Percentiles rank a stretch among this genome's conserved stretches.
Conservation (phyloP, 352 stramenopile genomes). For the Phytophthora cactorum region DNA sequence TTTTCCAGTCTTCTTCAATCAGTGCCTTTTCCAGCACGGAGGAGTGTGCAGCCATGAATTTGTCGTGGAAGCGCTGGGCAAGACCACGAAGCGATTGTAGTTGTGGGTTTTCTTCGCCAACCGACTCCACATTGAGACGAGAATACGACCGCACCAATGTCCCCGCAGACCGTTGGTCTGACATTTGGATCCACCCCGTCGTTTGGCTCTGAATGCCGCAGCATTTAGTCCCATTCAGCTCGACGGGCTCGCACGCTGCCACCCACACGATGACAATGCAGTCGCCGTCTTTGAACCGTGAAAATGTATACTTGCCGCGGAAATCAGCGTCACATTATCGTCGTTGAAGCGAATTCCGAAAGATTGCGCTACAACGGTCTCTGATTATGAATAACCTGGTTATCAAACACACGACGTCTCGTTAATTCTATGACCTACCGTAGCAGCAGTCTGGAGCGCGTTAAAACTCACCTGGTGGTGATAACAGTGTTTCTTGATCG, state of each 20-base stretch:
- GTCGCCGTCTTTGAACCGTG: conserved; percentile 38
- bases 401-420: too few relatives aligned
- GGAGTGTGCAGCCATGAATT: neutral
- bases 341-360: conserved; percentile 7
- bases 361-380: neutral
- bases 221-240: conserved; percentile 32
- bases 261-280: conserved; percentile 48
- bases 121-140: conserved; percentile 34
- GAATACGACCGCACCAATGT: conserved; percentile 52
- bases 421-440: too few relatives aligned
- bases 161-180: neutral
- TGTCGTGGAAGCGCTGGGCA: conserved; percentile 4
- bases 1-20: conserved; percentile 13
- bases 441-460: too few relatives aligned
- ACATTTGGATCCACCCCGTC: conserved; percentile 30
- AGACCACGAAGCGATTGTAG: neutral
- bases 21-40: neutral
- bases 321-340: conserved; percentile 11
- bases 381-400: neutral
- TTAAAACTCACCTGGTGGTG: neutral
- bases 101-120: neutral
- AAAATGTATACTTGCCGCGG: conserved; percentile 25
- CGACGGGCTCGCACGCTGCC: conserved; percentile 34
- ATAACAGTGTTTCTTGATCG: neutral
- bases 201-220: conserved; percentile 29